phyloP scores from a whole-genome alignment of 306 rosid species.

The Sophora flavescens region DNA sequence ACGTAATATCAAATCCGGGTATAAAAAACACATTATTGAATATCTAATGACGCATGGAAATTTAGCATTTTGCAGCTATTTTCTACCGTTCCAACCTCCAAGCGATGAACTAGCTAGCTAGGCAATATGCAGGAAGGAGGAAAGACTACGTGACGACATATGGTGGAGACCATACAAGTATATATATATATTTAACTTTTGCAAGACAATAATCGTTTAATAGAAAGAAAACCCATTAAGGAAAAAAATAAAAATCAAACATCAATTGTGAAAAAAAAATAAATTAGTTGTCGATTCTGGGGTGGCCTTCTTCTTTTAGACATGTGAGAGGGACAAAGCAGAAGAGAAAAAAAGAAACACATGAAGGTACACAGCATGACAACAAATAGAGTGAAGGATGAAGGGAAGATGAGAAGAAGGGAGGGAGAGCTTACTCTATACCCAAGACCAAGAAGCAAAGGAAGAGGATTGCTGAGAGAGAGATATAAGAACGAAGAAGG shows the following conservation, averaged over 20 bases:
- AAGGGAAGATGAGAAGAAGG: neutral
- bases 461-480: neutral
- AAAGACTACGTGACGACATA: neutral
- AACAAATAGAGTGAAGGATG: neutral
- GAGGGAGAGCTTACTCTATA: neutral
- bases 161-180: too few relatives aligned
- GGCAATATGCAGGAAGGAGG: neutral
- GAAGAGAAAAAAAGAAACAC: neutral
- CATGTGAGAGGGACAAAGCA: neutral
- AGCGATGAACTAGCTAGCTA: too few relatives aligned
- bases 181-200: too few relatives aligned
- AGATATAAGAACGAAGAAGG: too few relatives aligned
- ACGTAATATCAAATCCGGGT: too few relatives aligned
- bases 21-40: too few relatives aligned
- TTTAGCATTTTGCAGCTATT: neutral
- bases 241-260: neutral
- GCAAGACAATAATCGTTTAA: neutral
- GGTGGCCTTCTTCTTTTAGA: neutral
- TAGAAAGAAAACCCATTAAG: neutral
- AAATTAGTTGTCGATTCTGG: neutral
- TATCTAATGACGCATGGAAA: neutral
- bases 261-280: neutral
- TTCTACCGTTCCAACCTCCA: neutral
- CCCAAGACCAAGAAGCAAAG: neutral
- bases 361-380: too few relatives aligned